Evolutionary conservation across 495 filamentous ascomycete species (phyloP).

Genomic region (Penicillium alfredii): DNA sequence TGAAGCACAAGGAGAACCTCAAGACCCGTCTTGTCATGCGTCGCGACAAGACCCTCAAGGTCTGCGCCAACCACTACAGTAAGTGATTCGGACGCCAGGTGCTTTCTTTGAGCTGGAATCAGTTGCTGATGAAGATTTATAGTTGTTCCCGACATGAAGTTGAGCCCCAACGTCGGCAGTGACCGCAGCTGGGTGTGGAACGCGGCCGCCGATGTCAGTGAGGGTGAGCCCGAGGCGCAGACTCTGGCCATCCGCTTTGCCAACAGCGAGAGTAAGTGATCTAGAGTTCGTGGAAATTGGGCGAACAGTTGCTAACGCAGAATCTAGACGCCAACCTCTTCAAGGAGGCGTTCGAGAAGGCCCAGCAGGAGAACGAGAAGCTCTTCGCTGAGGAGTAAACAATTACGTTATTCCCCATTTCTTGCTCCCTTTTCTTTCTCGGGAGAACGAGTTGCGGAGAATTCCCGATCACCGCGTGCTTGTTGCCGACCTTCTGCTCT

Average conservation of each 20-base stretch:
- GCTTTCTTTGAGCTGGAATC: neutral
- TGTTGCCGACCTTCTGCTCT: conserved; percentile 4
- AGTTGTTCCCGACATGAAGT: conserved; percentile 99
- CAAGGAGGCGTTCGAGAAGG: conserved; percentile 97
- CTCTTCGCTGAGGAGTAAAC: conserved; percentile 57
- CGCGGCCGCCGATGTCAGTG: conserved; percentile 92
- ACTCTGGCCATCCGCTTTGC: conserved; percentile 97
- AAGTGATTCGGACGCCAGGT: conserved; percentile 37
- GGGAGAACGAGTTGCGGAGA: conserved; percentile 1
- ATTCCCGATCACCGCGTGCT: conserved; percentile 8
- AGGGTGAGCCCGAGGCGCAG: conserved; percentile 93
- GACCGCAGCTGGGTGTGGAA: conserved; percentile 99
- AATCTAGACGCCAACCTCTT: conserved; percentile 87
- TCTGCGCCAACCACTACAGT: conserved; percentile 99
- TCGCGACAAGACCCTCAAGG: conserved; percentile 98
- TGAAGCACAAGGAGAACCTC: conserved; percentile 97
- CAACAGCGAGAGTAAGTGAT: conserved; percentile 86
- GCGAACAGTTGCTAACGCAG: conserved; percentile 4
- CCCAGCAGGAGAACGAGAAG: conserved; percentile 91
- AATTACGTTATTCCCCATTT: neutral
- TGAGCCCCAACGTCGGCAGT: conserved; percentile 93
- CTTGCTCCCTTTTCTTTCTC: conserved; percentile 3
- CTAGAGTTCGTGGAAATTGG: neutral
- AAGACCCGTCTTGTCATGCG: conserved; percentile 99
- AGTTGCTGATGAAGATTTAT: conserved; percentile 16